Percentiles rank a stretch among this genome's conserved stretches.
Conservation (phyloP, 1,284 basidiomycete species). For the Erythrobasidium hasegawianum region DNA sequence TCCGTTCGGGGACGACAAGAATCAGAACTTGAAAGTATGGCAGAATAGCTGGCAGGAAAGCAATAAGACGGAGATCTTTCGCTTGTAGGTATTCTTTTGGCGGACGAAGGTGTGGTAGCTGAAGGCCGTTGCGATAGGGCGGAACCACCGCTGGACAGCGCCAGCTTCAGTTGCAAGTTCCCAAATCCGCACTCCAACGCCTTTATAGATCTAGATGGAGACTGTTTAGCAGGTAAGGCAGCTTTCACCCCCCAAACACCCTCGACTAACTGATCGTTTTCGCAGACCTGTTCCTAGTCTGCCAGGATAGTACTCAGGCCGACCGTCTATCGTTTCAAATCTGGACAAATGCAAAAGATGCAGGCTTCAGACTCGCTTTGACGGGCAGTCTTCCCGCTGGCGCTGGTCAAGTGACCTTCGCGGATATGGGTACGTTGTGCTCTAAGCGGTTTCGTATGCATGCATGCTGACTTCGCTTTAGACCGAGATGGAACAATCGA, state of each 20-base stretch:
- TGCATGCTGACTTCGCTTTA: constrained; percentile 47
- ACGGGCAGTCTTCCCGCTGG: constrained; percentile 70
- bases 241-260: constrained; percentile 31
- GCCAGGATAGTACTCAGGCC: constrained; percentile 58
- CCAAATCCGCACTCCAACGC: constrained; percentile 90
- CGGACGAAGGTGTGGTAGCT: too few relatives aligned
- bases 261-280: not conserved
- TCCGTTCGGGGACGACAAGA: constrained; percentile 51
- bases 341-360: constrained; percentile 77
- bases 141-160: constrained; percentile 59
- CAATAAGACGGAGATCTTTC: constrained; percentile 50
- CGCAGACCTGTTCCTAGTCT: constrained; percentile 83
- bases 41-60: constrained; percentile 60
- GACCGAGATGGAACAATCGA: constrained; percentile 96
- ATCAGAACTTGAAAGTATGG: constrained; percentile 62
- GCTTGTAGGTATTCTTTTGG: not conserved
- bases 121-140: not conserved
- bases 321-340: constrained; percentile 69
- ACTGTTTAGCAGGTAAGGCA: constrained; percentile 69
- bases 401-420: constrained; percentile 73
- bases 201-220: constrained; percentile 90
- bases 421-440: constrained; percentile 73
- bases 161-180: constrained; percentile 58
- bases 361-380: constrained; percentile 68
- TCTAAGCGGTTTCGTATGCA: not conserved